phyloP scores from a whole-genome alignment of 164 flowering plant genomes.

The Umbilicus rupestris region DNA sequence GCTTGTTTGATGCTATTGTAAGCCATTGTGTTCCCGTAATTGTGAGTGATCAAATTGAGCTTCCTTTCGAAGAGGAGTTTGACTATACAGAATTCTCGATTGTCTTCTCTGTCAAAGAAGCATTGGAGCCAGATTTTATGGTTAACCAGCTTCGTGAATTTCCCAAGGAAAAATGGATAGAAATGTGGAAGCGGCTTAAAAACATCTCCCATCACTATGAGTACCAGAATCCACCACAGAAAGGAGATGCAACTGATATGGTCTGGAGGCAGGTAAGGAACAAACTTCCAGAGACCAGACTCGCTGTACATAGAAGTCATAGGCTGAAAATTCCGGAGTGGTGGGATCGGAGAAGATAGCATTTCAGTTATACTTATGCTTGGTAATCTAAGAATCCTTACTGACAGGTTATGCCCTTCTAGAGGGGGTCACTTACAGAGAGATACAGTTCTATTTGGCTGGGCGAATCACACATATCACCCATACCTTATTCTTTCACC shows the following conservation, averaged over 20 bases:
- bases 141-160: constrained; percentile 48
- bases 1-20: constrained; percentile 92
- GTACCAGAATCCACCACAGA: constrained; percentile 74
- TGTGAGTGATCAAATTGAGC: constrained; percentile 86
- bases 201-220: constrained; percentile 69
- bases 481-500: neutral
- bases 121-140: constrained; percentile 59
- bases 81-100: constrained; percentile 73
- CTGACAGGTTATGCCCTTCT: neutral
- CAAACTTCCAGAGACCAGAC: constrained; percentile 62
- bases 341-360: constrained; percentile 48
- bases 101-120: constrained; percentile 77
- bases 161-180: constrained; percentile 62
- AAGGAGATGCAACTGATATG: constrained; percentile 81
- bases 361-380: neutral
- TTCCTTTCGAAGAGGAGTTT: constrained; percentile 83
- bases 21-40: constrained; percentile 97
- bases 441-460: neutral
- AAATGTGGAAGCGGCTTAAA: constrained; percentile 78
- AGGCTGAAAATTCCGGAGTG: constrained; percentile 83
- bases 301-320: constrained; percentile 53
- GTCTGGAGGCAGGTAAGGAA: constrained; percentile 86
- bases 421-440: neutral
- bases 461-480: neutral
- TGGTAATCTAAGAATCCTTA: neutral